Evolutionary conservation across 257 asterid genomes (phyloP).

Genomic region (Solanum chiquidenum): DNA sequence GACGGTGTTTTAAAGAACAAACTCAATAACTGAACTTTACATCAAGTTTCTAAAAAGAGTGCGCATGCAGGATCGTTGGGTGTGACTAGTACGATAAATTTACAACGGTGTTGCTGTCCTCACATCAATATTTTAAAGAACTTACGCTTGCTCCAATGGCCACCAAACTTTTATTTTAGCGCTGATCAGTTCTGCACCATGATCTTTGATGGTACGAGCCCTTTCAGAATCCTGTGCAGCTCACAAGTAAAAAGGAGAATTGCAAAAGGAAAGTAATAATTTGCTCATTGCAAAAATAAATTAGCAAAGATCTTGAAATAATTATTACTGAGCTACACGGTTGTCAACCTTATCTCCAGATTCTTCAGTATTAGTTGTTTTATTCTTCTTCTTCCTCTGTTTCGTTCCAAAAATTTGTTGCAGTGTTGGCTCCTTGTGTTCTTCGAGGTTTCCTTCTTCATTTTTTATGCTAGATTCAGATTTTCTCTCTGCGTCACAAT

Average conservation of each 20-base stretch:
- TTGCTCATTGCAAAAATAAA: background rate
- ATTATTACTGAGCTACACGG: background rate
- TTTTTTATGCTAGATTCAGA: conserved; percentile 3
- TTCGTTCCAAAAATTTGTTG: background rate
- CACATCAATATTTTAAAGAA: background rate
- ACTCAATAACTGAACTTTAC: background rate
- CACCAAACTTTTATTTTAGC: conserved; percentile 43
- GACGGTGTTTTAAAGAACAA: background rate
- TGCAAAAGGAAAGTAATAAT: background rate
- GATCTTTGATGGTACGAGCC: conserved; percentile 3
- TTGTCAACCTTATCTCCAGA: conserved; percentile 1
- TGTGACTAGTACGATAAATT: background rate
- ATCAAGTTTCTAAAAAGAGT: background rate
- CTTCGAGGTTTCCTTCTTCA: conserved; percentile 13
- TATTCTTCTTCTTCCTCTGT: background rate
- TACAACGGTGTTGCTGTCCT: background rate
- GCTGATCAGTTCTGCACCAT: conserved; percentile 39
- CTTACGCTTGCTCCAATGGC: conserved; percentile 34
- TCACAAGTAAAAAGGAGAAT: background rate
- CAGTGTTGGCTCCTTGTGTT: conserved; percentile 5
- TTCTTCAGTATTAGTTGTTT: background rate
- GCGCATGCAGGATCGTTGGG: background rate
- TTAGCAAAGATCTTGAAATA: background rate
- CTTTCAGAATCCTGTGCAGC: conserved; percentile 10
- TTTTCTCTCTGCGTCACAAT: background rate